Percentiles rank a stretch among this genome's conserved stretches.
Evolutionary conservation across 1,284 basidiomycete species (phyloP).

Genomic region (Ceratorhiza oryzae-sativae): DNA sequence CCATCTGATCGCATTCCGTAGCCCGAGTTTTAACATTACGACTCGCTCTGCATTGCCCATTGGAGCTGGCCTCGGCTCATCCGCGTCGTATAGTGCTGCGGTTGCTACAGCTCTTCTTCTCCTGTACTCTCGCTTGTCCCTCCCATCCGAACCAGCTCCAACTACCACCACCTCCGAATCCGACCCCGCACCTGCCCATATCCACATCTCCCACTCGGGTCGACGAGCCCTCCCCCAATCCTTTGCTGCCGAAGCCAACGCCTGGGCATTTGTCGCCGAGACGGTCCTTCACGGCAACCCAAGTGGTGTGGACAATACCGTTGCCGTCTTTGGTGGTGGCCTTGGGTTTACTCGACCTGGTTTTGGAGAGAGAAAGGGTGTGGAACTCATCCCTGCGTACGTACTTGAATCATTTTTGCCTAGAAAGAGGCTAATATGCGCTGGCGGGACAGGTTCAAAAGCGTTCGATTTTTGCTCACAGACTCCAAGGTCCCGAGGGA

Average conservation of each 20-base stretch:
- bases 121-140: conserved; percentile 65
- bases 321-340: conserved; percentile 92
- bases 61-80: conserved; percentile 97
- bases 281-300: conserved; percentile 98
- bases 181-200: conserved; percentile 55
- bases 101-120: conserved; percentile 83
- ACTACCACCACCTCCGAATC: conserved; percentile 51
- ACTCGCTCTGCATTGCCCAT: conserved; percentile 95
- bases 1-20: conserved; percentile 47
- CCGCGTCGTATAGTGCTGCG: conserved; percentile 93
- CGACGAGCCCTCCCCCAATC: conserved; percentile 66
- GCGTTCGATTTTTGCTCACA: conserved; percentile 83
- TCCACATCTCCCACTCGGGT: conserved; percentile 69
- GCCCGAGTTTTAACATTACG: conserved; percentile 79
- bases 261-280: conserved; percentile 94
- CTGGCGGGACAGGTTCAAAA: conserved; percentile 62
- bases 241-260: conserved; percentile 80
- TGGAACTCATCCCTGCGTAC: conserved; percentile 86
- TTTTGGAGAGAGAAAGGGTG: conserved; percentile 75
- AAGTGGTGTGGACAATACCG: conserved; percentile 96
- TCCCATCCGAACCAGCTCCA: conserved; percentile 60
- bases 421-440: background rate
- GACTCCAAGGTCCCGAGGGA: conserved; percentile 93
- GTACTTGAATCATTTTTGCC: conserved; percentile 48
- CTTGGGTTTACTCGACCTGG: conserved; percentile 87